Evolutionary conservation across 495 filamentous ascomycete genomes (phyloP).

Genomic region (Aspergillus nidulans): DNA sequence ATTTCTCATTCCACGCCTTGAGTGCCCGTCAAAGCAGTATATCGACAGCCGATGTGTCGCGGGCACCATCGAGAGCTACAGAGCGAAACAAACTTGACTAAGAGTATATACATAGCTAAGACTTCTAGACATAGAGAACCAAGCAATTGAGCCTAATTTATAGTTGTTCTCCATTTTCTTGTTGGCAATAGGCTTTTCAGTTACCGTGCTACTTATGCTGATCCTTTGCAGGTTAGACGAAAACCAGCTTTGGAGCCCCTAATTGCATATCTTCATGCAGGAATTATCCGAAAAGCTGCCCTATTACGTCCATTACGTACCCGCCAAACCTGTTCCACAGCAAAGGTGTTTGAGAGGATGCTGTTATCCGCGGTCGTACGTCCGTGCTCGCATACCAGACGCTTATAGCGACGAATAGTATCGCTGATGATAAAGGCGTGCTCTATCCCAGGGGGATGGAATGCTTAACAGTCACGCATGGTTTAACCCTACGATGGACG

Average conservation of each 20-base stretch:
- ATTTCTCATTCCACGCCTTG: constrained; percentile 67
- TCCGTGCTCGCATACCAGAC: constrained; percentile 16
- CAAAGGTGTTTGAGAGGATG: not conserved
- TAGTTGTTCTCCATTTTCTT: not conserved
- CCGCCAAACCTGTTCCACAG: not conserved
- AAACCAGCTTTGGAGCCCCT: not conserved
- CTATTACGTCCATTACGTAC: not conserved
- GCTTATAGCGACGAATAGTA: constrained; percentile 2
- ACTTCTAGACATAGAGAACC: constrained; percentile 1
- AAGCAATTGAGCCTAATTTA: not conserved
- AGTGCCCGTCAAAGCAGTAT: constrained; percentile 34
- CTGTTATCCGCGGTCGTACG: not conserved
- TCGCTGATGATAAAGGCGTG: not conserved
- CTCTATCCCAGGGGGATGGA: constrained; percentile 9
- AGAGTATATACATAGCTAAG: constrained; percentile 7
- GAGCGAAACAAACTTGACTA: constrained; percentile 24
- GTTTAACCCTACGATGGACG: not conserved
- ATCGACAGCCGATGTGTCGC: constrained; percentile 29
- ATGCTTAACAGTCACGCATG: constrained; percentile 8
- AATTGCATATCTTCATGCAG: not conserved
- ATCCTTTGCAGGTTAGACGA: not conserved
- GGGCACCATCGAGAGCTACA: constrained; percentile 17
- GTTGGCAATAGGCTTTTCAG: not conserved
- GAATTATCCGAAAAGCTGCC: not conserved
- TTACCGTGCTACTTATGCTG: not conserved